Base-by-base conservation (phyloP, 768 basidiomycete species). In the Russula dissimulans region DNA sequence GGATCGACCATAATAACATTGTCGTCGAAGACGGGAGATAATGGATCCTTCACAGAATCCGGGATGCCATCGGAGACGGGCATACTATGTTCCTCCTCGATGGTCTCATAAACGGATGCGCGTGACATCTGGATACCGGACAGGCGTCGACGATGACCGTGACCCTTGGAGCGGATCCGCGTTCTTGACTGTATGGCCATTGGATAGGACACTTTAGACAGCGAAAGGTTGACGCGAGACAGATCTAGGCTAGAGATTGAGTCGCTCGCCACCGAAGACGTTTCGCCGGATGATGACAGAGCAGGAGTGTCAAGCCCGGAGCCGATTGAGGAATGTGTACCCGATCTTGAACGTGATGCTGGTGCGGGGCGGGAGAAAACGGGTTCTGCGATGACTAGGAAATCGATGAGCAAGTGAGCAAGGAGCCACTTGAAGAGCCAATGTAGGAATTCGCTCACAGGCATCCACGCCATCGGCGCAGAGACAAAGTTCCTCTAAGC, bases 21-120 rank as follows among this genome's bases (percentile, higher is more conserved):
- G 49, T 67, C 56, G 18, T 56, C 45, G 34, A 62, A 39, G 11
- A 64, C 60, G 6, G 58, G 59, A 32, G 41, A 60, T 34, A 42
- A 49, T 7, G 18, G 45, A 42, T n/a, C 54, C 46, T 41, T 67
- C 11, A 38, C 54, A 17, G 44, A 26, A 39, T 59, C 62, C 12
- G 55, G 46, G 57, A 62, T 47, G 14, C 10, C 26, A 32, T 51
- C 48, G 22, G 43, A 43, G 4, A 50, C 42, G 0, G 76, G 75
- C 18, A 65, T 66, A 9, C 60, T 67, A 31, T 68, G 53, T 63
- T 91, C 90, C 66, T 91, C 89, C 57, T 89, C 78, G 50, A 91
- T 91, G 0, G 86, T 90, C 69, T 90, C 89, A 64, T 89, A 91
- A 0, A 88, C 79, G 0, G 89, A 90, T 0, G 81, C 74, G 4